Percentiles rank a stretch among this genome's conserved stretches.
phyloP scores from a whole-genome alignment of 2,329 filamentous ascomycete genomes.

The Fusarium concolor region DNA sequence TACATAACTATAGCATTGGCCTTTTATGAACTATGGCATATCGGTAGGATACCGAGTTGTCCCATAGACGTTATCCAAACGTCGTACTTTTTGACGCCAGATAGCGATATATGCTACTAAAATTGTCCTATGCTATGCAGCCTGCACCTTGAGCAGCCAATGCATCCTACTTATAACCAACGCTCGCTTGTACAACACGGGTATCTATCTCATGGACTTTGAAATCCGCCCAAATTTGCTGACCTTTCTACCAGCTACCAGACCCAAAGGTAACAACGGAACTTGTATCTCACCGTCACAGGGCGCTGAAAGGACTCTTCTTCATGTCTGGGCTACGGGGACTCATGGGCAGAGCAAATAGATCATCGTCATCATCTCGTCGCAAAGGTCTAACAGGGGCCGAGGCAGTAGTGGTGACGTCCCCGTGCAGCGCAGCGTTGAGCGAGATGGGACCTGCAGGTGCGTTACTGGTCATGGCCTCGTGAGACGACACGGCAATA shows the following conservation, averaged over 20 bases:
- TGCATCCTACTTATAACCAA: conserved; percentile 9
- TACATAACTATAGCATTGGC: not conserved
- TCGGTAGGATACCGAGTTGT: not conserved
- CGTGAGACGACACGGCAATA: conserved; percentile 53
- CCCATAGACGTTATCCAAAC: not conserved
- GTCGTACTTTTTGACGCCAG: not conserved
- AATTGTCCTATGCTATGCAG: not conserved
- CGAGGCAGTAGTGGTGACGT: conserved; percentile 31
- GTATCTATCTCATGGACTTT: conserved; percentile 30
- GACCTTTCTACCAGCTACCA: not conserved
- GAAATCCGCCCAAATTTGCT: conserved; percentile 1
- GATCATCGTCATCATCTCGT: conserved; percentile 71
- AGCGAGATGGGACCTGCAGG: conserved; percentile 49
- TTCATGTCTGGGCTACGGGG: conserved; percentile 88
- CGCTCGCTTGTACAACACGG: conserved; percentile 31
- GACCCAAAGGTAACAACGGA: not conserved
- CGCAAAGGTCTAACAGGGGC: conserved; percentile 32
- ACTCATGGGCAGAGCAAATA: conserved; percentile 89
- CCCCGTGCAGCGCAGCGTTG: conserved; percentile 48
- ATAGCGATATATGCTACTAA: not conserved
- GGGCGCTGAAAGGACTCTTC: conserved; percentile 79
- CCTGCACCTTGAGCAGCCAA: not conserved
- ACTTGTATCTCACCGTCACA: conserved; percentile 41
- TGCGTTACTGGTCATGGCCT: conserved; percentile 46
- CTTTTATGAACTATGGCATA: not conserved